Evolutionary conservation across 768 basidiomycete species (phyloP).

Genomic region (Sporobolomyces roseus): DNA sequence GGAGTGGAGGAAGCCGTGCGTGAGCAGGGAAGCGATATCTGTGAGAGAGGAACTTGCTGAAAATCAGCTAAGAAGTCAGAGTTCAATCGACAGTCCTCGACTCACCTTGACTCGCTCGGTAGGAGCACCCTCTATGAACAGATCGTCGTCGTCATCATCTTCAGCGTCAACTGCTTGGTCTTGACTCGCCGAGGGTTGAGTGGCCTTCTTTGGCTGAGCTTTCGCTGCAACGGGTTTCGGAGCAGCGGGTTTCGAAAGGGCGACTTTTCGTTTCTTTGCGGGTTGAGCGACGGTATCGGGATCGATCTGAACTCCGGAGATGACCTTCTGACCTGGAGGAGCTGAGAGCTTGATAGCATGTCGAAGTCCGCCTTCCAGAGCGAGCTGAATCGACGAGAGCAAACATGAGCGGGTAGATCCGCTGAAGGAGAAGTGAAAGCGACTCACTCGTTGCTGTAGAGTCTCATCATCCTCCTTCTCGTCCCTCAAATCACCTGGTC

Average conservation of each 20-base stretch:
- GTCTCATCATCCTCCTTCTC: constrained; percentile 9
- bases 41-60: no score
- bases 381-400: constrained; percentile 9
- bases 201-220: background rate
- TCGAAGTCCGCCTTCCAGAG: constrained; percentile 21
- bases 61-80: no score
- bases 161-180: background rate
- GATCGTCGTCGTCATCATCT: constrained; percentile 28
- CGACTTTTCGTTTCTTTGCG: background rate
- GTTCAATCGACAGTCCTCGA: no score
- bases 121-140: constrained; percentile 21
- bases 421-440: background rate
- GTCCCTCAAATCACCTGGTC: constrained; percentile 14
- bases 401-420: no score
- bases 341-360: constrained; percentile 25
- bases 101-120: constrained; percentile 12
- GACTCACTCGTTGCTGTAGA: constrained; percentile 19
- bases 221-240: background rate
- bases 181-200: no score
- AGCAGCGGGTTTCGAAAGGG: background rate
- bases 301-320: constrained; percentile 10
- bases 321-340: constrained; percentile 2
- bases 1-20: background rate
- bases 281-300: background rate
- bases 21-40: background rate